Evolutionary conservation across 768 basidiomycete genomes (phyloP).

Genomic region (Leccinum boreale): DNA sequence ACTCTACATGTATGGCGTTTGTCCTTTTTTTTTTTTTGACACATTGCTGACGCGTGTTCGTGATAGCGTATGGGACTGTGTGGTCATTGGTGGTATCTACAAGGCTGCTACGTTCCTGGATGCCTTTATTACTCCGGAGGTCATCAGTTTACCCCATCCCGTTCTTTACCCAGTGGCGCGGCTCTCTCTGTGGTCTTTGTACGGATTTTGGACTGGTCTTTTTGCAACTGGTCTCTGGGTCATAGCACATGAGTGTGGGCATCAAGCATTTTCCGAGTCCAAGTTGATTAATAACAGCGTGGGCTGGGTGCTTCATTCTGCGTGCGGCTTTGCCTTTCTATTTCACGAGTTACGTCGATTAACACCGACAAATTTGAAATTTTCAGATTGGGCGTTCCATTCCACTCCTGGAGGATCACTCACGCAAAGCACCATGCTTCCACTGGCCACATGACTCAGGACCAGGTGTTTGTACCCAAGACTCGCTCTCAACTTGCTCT

Average conservation of each 20-base stretch:
- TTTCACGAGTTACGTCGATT: slow-evolving; percentile 21
- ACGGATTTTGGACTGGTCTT: slow-evolving; percentile 79
- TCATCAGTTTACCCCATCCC: slow-evolving; percentile 56
- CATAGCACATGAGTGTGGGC: slow-evolving; percentile 92
- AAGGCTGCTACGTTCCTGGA: slow-evolving; percentile 66
- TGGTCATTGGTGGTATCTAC: slow-evolving; percentile 66
- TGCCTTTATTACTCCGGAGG: slow-evolving; percentile 53
- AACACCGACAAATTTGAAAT: slow-evolving; percentile 11
- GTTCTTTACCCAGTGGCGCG: slow-evolving; percentile 58
- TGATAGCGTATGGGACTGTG: slow-evolving; percentile 67
- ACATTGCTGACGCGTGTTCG: slow-evolving; percentile 12
- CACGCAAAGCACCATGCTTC: slow-evolving; percentile 96
- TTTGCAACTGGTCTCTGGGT: slow-evolving; percentile 94
- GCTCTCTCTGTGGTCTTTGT: slow-evolving; percentile 73
- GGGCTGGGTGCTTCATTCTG: slow-evolving; percentile 90
- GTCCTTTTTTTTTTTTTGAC: not conserved
- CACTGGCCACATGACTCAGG: slow-evolving; percentile 89
- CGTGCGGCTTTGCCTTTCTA: slow-evolving; percentile 43
- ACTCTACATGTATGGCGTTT: slow-evolving; percentile 62
- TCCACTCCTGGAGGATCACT: slow-evolving; percentile 93
- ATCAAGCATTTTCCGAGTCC: slow-evolving; percentile 93
- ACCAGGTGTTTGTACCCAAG: slow-evolving; percentile 92
- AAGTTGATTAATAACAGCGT: slow-evolving; percentile 89
- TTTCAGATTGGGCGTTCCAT: slow-evolving; percentile 85
- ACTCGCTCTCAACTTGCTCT: slow-evolving; percentile 72